These are phyloP conservation scores for Mesotaenium endlicherianum DNA, from an alignment of 139 green algal species.

Conservation along the genomic window DNA sequence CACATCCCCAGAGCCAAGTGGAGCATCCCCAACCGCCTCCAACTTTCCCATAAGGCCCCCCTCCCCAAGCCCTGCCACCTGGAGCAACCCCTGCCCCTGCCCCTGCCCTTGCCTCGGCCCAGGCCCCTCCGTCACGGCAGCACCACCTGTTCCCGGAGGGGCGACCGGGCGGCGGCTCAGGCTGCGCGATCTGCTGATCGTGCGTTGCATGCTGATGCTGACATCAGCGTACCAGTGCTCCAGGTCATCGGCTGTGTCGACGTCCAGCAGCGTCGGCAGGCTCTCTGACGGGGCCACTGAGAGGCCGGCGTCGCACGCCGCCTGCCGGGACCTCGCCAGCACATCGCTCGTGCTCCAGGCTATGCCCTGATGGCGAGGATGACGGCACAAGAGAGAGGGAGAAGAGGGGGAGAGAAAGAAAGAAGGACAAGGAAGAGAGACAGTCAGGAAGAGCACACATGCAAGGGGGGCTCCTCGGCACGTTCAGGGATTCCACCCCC, in stretches of 20 bases:
- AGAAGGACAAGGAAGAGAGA: neutral
- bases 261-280: neutral
- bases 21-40: neutral
- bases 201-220: neutral
- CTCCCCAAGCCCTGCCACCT: neutral
- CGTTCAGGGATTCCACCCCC: neutral
- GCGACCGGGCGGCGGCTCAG: too few species aligned
- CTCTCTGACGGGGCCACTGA: slow-evolving; percentile 6
- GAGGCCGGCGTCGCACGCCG: neutral
- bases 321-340: neutral
- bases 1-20: neutral
- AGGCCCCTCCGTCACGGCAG: too few species aligned
- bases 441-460: neutral
- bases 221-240: neutral
- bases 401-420: neutral
- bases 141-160: too few species aligned
- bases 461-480: too few species aligned
- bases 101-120: neutral
- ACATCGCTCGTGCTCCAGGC: slow-evolving; percentile 19
- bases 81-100: neutral
- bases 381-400: neutral
- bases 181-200: neutral
- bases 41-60: neutral
- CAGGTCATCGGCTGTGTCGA: slow-evolving; percentile 23
- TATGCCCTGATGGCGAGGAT: neutral